These are phyloP conservation scores for Alnus glutinosa DNA, from an alignment of 306 rosid species.

Conservation along the genomic window DNA sequence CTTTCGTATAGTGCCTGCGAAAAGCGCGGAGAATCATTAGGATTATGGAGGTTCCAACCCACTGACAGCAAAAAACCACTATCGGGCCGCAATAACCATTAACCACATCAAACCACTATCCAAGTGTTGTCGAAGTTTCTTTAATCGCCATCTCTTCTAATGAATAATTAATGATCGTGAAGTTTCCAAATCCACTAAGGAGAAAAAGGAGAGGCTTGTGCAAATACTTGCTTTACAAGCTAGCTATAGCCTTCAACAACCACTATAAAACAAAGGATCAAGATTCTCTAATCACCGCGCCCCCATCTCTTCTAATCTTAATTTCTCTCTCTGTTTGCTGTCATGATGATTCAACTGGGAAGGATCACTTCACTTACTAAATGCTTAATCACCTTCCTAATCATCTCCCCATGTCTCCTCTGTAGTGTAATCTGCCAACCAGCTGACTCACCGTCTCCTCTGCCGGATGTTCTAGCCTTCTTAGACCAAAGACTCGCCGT, in stretches of 20 bases:
- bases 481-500: constrained; percentile 34
- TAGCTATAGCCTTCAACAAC: neutral
- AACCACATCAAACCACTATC: constrained; percentile 9
- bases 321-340: neutral
- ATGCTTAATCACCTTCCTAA: neutral
- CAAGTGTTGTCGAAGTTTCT: neutral
- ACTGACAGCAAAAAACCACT: neutral
- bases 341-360: constrained; percentile 9
- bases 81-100: neutral
- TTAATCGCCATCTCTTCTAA: neutral
- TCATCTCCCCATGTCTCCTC: constrained; percentile 23
- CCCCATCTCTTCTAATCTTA: constrained; percentile 2
- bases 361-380: constrained; percentile 21
- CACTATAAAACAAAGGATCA: constrained; percentile 22
- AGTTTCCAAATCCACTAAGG: constrained; percentile 17
- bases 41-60: neutral
- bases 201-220: neutral
- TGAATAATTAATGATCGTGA: neutral
- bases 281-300: constrained; percentile 21
- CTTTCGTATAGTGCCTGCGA: neutral
- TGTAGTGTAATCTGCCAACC: constrained; percentile 23
- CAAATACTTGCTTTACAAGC: neutral
- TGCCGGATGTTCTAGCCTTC: constrained; percentile 41
- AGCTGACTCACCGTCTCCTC: constrained; percentile 17
- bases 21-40: neutral